These are phyloP conservation scores for Plasmodium gonderi DNA, from an alignment of 169 alveolate species.

Conservation along the genomic window DNA sequence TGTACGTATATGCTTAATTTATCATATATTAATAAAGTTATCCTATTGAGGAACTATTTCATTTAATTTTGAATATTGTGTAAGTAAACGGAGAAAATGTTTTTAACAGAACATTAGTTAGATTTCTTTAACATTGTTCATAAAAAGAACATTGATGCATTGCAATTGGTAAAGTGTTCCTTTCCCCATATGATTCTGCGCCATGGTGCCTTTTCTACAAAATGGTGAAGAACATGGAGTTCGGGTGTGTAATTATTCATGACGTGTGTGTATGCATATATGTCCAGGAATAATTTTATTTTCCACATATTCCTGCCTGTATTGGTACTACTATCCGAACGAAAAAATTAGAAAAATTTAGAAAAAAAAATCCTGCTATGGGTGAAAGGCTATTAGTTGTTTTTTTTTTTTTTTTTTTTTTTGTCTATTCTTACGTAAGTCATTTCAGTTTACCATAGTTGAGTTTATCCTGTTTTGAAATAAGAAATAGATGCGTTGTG, in stretches of 20 bases:
- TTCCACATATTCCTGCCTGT: no score
- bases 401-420: no score
- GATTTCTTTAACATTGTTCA: not conserved
- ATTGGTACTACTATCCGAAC: no score
- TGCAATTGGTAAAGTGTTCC: not conserved
- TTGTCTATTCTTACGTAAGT: not conserved
- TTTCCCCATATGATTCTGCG: not conserved
- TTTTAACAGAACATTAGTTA: not conserved
- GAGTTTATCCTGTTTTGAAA: not conserved
- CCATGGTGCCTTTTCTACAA: slow-evolving; percentile 1
- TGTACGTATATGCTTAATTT: not conserved
- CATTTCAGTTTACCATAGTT: not conserved
- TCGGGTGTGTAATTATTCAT: not conserved
- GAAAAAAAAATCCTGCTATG: no score
- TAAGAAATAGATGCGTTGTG: not conserved
- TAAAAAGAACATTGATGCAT: not conserved
- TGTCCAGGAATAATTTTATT: no score
- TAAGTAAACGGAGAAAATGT: not conserved
- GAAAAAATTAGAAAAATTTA: no score
- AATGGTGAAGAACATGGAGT: not conserved
- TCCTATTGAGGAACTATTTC: not conserved
- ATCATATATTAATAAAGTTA: not conserved
- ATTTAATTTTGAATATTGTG: not conserved
- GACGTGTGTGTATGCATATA: not conserved
- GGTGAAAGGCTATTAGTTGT: no score